These are phyloP conservation scores for Solioccasus polychromus DNA, from an alignment of 768 basidiomycete genomes.

Conservation along the genomic window DNA sequence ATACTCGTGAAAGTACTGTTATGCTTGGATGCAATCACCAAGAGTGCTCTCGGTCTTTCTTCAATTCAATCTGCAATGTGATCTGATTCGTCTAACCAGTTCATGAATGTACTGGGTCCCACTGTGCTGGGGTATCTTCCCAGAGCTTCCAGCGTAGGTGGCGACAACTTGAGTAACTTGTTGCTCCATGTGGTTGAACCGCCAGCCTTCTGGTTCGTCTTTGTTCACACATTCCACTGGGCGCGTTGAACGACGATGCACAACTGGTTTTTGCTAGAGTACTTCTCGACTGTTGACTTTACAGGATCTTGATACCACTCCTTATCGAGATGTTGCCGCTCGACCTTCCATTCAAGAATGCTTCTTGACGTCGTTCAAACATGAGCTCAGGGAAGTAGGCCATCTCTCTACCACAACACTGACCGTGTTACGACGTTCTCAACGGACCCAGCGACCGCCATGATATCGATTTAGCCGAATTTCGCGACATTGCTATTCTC, in stretches of 20 bases:
- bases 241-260: conserved; percentile 31
- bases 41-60: conserved; percentile 35
- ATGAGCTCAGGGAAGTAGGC: conserved; percentile 30
- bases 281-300: conserved; percentile 43
- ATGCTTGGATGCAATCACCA: conserved; percentile 38
- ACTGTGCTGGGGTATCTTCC: conserved; percentile 39
- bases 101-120: conserved; percentile 42
- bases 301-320: conserved; percentile 29
- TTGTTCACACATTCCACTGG: conserved; percentile 33
- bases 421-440: conserved; percentile 13
- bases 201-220: conserved; percentile 46
- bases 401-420: conserved; percentile 34
- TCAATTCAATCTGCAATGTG: conserved; percentile 41
- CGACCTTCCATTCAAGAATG: conserved; percentile 23
- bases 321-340: conserved; percentile 39
- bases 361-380: conserved; percentile 23
- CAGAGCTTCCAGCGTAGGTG: conserved; percentile 39
- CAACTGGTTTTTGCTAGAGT: conserved; percentile 45
- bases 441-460: conserved; percentile 59
- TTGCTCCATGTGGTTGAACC: conserved; percentile 38
- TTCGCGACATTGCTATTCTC: conserved; percentile 53
- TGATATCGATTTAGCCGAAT: conserved; percentile 63
- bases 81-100: conserved; percentile 33
- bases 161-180: conserved; percentile 38
- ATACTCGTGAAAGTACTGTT: too few species aligned